Evolutionary conservation across 768 basidiomycete species (phyloP).

Genomic region (Piloderma croceum): DNA sequence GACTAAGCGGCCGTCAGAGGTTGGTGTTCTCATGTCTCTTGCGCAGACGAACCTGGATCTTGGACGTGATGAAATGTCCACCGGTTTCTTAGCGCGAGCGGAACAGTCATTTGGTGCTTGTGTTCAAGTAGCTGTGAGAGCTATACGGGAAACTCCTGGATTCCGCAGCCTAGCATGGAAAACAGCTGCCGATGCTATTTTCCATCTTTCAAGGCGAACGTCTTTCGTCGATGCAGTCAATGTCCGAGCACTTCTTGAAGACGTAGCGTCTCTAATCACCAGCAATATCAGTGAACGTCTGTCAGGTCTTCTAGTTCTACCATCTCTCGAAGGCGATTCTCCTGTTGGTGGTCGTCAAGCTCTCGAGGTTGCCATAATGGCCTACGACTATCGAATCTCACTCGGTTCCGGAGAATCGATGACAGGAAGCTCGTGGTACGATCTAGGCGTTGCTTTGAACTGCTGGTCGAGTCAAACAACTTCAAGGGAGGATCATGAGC

Average conservation of each 20-base stretch:
- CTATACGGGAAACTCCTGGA: conserved; percentile 48
- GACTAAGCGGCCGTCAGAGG: conserved; percentile 51
- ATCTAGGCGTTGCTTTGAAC: conserved; percentile 62
- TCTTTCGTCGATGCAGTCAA: conserved; percentile 38
- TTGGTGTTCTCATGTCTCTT: conserved; percentile 66
- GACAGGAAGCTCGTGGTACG: conserved; percentile 63
- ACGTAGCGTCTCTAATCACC: conserved; percentile 34
- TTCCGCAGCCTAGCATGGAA: conserved; percentile 83
- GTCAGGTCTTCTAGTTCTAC: conserved; percentile 32
- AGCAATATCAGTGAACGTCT: conserved; percentile 38
- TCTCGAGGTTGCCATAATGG: conserved; percentile 48
- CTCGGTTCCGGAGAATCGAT: conserved; percentile 48
- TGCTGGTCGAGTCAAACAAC: conserved; percentile 35
- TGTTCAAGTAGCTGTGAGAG: conserved; percentile 44
- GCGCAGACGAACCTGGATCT: conserved; percentile 68
- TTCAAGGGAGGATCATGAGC: conserved; percentile 25
- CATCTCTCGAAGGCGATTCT: conserved; percentile 18
- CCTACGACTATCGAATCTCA: conserved; percentile 57
- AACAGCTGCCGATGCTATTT: conserved; percentile 67
- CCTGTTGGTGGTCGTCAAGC: conserved; percentile 30
- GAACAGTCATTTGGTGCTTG: conserved; percentile 65
- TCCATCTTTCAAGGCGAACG: conserved; percentile 52
- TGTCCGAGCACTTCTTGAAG: conserved; percentile 30
- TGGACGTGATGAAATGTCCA: conserved; percentile 55
- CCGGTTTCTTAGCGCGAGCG: conserved; percentile 72